A percentile compares a stretch with the other conserved stretches of the same genome.
Conservation (phyloP, 176 grass and related monocot genomes). For the Cenchrus americanus region DNA sequence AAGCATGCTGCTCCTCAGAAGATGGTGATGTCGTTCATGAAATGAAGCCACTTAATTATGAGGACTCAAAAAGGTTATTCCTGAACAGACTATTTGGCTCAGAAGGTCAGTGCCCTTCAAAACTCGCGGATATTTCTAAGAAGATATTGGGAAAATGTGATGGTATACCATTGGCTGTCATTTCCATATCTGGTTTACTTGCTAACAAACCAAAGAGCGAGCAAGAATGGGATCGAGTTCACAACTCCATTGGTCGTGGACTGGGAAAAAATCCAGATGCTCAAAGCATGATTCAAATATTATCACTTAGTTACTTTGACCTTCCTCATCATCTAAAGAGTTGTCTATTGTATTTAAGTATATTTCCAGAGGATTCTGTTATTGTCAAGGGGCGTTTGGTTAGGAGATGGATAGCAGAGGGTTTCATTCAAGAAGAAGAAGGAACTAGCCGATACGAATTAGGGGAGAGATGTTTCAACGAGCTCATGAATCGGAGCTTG, state of each 20-base stretch:
- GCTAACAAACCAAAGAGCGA: not conserved
- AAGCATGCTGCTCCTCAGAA: not conserved
- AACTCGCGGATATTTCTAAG: not conserved
- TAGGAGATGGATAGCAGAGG: constrained; percentile 14
- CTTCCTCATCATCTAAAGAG: not conserved
- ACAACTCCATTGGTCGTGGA: not conserved
- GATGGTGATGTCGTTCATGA: not conserved
- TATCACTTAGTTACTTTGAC: constrained; percentile 20
- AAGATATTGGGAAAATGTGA: constrained; percentile 1
- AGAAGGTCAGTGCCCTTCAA: not conserved
- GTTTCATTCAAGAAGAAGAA: not conserved
- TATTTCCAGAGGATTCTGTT: not conserved
- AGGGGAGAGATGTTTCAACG: constrained; percentile 1
- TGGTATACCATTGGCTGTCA: constrained; percentile 1
- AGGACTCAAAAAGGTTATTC: not conserved
- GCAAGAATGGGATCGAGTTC: not conserved
- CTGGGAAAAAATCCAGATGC: not conserved
- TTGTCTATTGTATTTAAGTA: not conserved
- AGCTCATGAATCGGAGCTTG: constrained; percentile 15
- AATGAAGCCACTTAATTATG: not conserved
- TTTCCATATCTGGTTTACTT: constrained; percentile 4
- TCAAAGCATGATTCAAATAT: not conserved
- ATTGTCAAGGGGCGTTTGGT: not conserved
- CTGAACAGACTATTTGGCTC: not conserved
- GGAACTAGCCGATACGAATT: not conserved